Base-by-base conservation (phyloP, 2,329 filamentous ascomycete genomes). In the Aspergillus udagawae region DNA sequence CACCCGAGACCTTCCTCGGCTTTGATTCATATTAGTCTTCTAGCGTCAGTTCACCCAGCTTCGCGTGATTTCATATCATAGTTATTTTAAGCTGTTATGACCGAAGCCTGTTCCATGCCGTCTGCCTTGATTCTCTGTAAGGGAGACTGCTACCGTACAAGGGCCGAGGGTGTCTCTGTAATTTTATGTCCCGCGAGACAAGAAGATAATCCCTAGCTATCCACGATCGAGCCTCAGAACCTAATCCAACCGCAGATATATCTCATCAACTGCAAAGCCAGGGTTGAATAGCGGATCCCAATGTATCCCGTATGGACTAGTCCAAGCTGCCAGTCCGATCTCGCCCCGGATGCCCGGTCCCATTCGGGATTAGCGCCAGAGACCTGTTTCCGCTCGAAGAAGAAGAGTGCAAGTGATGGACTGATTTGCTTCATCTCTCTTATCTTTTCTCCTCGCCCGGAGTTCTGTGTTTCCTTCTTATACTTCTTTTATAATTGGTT, bases 301-400 rank as follows among this genome's bases (percentile, higher is more conserved):
- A 47, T 14, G 12, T 25, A 45, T 10, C 6, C 4, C 20, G 4
- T 6, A 47, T 17, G 44, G 23, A 25, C 44, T 47, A 14, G 23
- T 47, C 44, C 23, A 47, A 27, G 6, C 21, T 25, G 8, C 10
- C 6, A 47, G 44, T 53, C 32, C 32, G 32, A 25, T 28, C 38
- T 28, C 23, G 20, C 35, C 38, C 12, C 23, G 20, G 20, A 20
- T 23, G n/a, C 17, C 10, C 51, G 10, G 17, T 9, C 41, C 51
- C 23, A 23, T 44, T 53, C 28, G 51, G 42, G 52, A 54, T 25
- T 54, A 54, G 52, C 45, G 52, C 44, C 28, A n/a, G 28, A 23
- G 21, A 47, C 10, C 20, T 17, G 41, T 29, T 38, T 35, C 20
- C 38, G 38, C 28, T 54, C 35, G 35, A 20, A 44, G 52, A 50